Evolutionary conservation across 164 flowering plant species (phyloP), one percentile per base, ranked within the genome.

Genomic region (Stephania cephalantha): DNA sequence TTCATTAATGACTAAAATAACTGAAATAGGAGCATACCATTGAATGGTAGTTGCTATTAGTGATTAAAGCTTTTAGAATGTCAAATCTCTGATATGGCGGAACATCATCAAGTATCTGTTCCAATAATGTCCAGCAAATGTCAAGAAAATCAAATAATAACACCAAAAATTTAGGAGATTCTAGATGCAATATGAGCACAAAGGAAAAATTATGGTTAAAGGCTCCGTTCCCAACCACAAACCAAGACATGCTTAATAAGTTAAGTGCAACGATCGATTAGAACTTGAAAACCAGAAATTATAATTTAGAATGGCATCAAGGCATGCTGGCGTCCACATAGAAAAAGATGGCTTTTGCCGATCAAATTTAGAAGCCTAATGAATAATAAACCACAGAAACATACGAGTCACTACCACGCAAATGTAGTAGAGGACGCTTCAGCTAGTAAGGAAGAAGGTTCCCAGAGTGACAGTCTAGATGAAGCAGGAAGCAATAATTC

Each of bases 81-180:
- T 90, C 97, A 79, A 86, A 85, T 78, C 92, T 89, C 71, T 82
- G 81, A 77, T 79, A 69, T 65, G 83, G 8, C 46, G 95, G 95
- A 83, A 88, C 80, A 82, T 90, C 93, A 78, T 90, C 87, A 77
- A 93, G 90, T 67, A 91, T 86, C 99, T 93, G 84, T n/a, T 72
- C 55, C 70, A 2, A 58, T 72, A 46, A 46, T 30, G 53, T 70
- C 67, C 42, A 35, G 42, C 42, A 46, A 46, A 46, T 46, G 35
- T 5, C 20, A 71, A 70, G 9, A 22, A 52, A 52, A 18, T 13
- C 8, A 71, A 71, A 29, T 12, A 44, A 76, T 9, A 65, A 12
- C 22, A 22, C 15, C 17, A n/a, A 12, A 35, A 44, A 35, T 35
- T 35, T 2, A 35, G 4, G 42, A 35, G 4, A 35, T 35, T 35